A percentile compares a stretch with the other conserved stretches of the same genome.
Conservation (phyloP, 73 alveolate species). For the Paramecium biaurelia region DNA sequence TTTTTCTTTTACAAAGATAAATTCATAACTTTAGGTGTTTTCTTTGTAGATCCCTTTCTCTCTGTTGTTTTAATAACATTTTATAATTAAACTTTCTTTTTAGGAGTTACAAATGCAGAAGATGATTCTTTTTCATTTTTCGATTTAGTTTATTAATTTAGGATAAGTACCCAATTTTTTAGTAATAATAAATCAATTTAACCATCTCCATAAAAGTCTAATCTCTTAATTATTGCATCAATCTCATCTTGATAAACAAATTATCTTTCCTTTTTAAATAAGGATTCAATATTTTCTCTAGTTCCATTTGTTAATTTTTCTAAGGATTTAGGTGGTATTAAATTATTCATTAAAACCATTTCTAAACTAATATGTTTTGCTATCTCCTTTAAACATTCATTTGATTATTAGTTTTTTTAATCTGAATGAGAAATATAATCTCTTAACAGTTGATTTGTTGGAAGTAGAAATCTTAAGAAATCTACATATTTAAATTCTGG, state of each 20-base stretch:
- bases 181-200: not conserved
- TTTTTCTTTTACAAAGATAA: not conserved
- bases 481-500: conserved; percentile 9
- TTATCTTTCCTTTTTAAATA: not conserved
- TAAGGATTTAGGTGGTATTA: not conserved
- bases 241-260: conserved; percentile 28
- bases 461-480: conserved; percentile 28
- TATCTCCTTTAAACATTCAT: not conserved
- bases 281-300: not conserved
- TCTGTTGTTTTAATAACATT: not conserved
- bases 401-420: not conserved
- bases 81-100: not conserved
- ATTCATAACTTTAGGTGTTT: not conserved
- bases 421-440: not conserved
- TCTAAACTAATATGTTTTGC: conserved; percentile 25
- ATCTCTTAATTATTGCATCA: conserved; percentile 10
- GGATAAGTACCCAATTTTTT: not conserved
- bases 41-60: not conserved
- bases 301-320: not conserved
- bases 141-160: not conserved
- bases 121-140: not conserved
- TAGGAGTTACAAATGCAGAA: not conserved
- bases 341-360: not conserved
- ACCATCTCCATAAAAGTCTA: conserved; percentile 56
- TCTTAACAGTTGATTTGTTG: not conserved